Evolutionary conservation across 1,284 basidiomycete species (phyloP), one percentile per base, ranked within the genome.

Genomic region (Pseudomicrostroma phylloplanum): DNA sequence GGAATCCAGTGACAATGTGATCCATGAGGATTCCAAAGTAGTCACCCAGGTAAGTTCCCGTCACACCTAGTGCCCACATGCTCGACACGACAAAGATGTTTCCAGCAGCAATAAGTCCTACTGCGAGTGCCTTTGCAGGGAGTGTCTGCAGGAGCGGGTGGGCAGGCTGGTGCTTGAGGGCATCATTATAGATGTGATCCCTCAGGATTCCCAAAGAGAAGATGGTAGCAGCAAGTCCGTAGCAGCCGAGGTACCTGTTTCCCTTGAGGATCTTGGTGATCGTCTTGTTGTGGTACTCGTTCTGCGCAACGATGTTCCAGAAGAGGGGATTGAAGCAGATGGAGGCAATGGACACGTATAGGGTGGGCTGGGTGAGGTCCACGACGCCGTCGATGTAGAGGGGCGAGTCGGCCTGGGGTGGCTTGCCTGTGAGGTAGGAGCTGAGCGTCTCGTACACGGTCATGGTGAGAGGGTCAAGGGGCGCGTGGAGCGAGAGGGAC

Each of bases 21-120:
- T 92, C 87, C 92, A 96, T 96, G 60, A 97, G 83, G 72, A 97
- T 97, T n/a, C 94, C 94, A 81, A 96, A 98, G 82, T 97, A 97
- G 82, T 97, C 94, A 6, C 94, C 92, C 54, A 96, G 85, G 62
- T 75, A 82, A 65, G 72, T 79, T 62, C 92, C 93, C 8, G 93
- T 96, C 67, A 97, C 83, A 17, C 94, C 94, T 15, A 98, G 82
- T 0, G 89, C 88, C 85, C 87, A 96, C 46, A 92, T 96, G 42
- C 90, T 93, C 21, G 88, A 88, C 56, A 94, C 67, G 59, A 96
- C 93, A 57, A 79, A 67, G 48, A 71, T 58, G 40, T 69, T 69
- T 46, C 78, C 78, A 1, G 66, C 51, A 66, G 94, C 79, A 77
- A 96, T 90, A 55, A 92, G 82, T 19, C 75, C 79, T 8, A 82